Evolutionary conservation across 78 protist genomes (phyloP).

Genomic region (Planoprotostelium fungivorum): DNA sequence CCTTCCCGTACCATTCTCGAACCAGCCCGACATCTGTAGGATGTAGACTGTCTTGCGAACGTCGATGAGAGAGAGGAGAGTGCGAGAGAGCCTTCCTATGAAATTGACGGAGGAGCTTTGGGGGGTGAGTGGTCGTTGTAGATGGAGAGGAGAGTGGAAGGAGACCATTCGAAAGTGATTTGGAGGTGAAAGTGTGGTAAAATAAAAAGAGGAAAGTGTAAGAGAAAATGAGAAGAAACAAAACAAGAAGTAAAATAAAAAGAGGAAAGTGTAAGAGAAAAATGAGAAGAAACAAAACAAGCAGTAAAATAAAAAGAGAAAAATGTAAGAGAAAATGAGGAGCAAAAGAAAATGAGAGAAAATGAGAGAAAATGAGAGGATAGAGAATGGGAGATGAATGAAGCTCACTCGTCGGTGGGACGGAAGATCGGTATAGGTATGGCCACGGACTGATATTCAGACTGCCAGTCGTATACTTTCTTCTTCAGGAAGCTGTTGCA

Average conservation of each 20-base stretch:
- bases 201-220: too few relatives aligned
- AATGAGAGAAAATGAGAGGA: too few relatives aligned
- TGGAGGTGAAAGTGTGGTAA: too few relatives aligned
- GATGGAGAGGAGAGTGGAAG: not conserved
- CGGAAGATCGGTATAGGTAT: constrained; percentile 85
- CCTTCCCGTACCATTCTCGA: constrained; percentile 21
- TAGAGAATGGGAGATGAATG: too few relatives aligned
- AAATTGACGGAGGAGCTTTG: constrained; percentile 59
- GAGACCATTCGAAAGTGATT: too few relatives aligned
- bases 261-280: too few relatives aligned
- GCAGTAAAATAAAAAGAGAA: too few relatives aligned
- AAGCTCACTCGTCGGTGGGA: constrained; percentile 13
- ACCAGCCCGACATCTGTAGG: constrained; percentile 66
- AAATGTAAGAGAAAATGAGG: too few relatives aligned
- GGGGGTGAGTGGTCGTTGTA: not conserved
- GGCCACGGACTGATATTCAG: constrained; percentile 76
- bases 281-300: too few relatives aligned
- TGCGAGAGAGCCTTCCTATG: constrained; percentile 87
- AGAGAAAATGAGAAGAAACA: too few relatives aligned
- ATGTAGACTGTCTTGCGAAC: constrained; percentile 60
- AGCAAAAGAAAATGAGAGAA: too few relatives aligned
- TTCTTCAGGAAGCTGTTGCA: constrained; percentile 84
- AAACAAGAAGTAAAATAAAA: too few relatives aligned
- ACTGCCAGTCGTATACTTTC: constrained; percentile 74
- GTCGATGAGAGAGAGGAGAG: constrained; percentile 72